Conservation (phyloP, 2,329 filamentous ascomycete genomes). For the Stachybotrys chartarum region DNA sequence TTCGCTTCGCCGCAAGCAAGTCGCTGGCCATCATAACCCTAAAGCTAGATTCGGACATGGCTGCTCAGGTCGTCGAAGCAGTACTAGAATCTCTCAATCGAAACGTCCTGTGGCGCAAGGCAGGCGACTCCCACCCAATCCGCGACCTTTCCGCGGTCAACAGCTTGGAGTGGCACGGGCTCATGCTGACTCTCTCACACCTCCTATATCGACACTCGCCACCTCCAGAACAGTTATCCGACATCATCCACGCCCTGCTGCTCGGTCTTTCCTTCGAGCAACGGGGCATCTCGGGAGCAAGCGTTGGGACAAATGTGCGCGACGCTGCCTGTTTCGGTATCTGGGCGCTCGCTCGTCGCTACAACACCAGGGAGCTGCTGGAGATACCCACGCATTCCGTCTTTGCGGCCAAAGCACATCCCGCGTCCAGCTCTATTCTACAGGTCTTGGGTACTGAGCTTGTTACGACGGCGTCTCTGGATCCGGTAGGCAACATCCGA, state of each 20-base stretch:
- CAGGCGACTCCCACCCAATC: constrained; percentile 25
- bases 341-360: constrained; percentile 85
- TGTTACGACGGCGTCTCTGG: constrained; percentile 73
- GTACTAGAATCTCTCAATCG: constrained; percentile 63
- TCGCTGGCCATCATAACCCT: constrained; percentile 81
- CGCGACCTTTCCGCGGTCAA: constrained; percentile 70
- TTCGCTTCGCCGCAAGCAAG: constrained; percentile 87
- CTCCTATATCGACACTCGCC: constrained; percentile 79
- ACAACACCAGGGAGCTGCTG: constrained; percentile 71
- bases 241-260: constrained; percentile 70
- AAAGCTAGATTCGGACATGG: constrained; percentile 73
- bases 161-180: constrained; percentile 82
- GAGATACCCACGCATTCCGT: constrained; percentile 46
- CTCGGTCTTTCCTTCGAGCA: constrained; percentile 85
- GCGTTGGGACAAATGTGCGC: constrained; percentile 81
- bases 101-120: constrained; percentile 48
- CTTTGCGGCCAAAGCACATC: constrained; percentile 29
- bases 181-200: constrained; percentile 82
- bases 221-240: constrained; percentile 59
- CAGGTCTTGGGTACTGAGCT: constrained; percentile 78
- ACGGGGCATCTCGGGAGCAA: constrained; percentile 74
- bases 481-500: constrained; percentile 88
- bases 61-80: constrained; percentile 77
- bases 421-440: constrained; percentile 44
- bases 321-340: constrained; percentile 96